A percentile compares a stretch with the other conserved stretches of the same genome.
Evolutionary conservation across 75 land plant genomes (phyloP).

Genomic region (Pseudotsuga menziesii): DNA sequence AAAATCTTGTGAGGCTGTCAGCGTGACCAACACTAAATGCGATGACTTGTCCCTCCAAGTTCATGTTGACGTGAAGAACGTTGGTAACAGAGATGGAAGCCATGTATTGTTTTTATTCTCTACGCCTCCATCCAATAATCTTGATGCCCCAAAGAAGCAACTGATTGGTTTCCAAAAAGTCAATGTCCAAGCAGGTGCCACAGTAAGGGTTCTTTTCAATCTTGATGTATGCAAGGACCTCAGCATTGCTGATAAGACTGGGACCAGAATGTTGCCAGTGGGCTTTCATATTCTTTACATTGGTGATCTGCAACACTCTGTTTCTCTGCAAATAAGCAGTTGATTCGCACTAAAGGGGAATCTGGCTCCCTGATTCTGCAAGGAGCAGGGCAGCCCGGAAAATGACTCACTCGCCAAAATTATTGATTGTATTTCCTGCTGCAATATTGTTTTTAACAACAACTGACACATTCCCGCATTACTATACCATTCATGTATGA

Average conservation of each 20-base stretch:
- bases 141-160: constrained; percentile 48
- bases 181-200: constrained; percentile 19
- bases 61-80: constrained; percentile 49
- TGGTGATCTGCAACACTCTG: constrained; percentile 32
- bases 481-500: too few relatives aligned
- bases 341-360: background rate
- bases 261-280: constrained; percentile 43
- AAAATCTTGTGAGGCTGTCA: constrained; percentile 15
- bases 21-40: constrained; percentile 16
- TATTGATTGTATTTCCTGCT: too few relatives aligned
- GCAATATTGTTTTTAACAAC: too few relatives aligned
- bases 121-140: constrained; percentile 27
- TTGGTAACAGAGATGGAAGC: constrained; percentile 32
- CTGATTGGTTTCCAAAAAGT: constrained; percentile 60
- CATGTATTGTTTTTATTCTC: constrained; percentile 64
- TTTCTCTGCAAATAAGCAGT: constrained; percentile 21
- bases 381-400: too few relatives aligned
- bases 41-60: constrained; percentile 28
- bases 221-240: constrained; percentile 65
- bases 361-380: background rate
- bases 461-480: too few relatives aligned
- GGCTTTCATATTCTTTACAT: constrained; percentile 61
- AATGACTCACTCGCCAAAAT: too few relatives aligned
- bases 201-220: constrained; percentile 31
- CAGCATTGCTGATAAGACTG: constrained; percentile 59